Conservation (phyloP, 2,329 filamentous ascomycete species). For the Reticulascus tulasneorum region DNA sequence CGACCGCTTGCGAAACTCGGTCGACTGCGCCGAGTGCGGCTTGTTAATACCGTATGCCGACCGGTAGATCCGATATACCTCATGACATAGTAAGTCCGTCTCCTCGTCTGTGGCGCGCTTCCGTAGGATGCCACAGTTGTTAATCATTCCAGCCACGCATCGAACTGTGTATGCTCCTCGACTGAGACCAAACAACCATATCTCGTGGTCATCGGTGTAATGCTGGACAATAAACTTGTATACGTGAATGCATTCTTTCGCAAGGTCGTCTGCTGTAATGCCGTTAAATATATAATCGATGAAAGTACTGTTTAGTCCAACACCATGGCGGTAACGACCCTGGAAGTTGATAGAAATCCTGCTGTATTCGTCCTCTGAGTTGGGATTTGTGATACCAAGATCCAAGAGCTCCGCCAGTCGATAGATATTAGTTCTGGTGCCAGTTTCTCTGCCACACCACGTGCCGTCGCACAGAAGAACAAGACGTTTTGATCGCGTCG, state of each 20-base stretch:
- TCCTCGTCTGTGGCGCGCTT: constrained; percentile 5
- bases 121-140: constrained; percentile 22
- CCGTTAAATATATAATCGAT: constrained; percentile 7
- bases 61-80: constrained; percentile 20
- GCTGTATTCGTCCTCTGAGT: constrained; percentile 1
- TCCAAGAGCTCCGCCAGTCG: constrained; percentile 15
- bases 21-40: constrained; percentile 14
- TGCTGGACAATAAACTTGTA: constrained; percentile 13
- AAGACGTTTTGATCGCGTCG: no score
- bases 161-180: constrained; percentile 21
- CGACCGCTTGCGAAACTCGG: constrained; percentile 10
- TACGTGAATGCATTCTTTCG: constrained; percentile 13
- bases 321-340: constrained; percentile 6
- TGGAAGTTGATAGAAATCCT: constrained; percentile 5
- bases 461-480: constrained; percentile 18
- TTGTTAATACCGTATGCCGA: constrained; percentile 12
- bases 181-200: constrained; percentile 23
- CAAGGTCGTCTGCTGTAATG: constrained; percentile 7
- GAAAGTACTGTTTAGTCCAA: constrained; percentile 1
- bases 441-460: constrained; percentile 17
- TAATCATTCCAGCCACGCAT: constrained; percentile 22
- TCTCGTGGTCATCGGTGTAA: constrained; percentile 10
- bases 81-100: constrained; percentile 11
- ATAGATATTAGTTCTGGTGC: constrained; percentile 15
- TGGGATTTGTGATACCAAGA: constrained; percentile 1